phyloP scores from a whole-genome alignment of 805 yeast species.

The Torulaspora franciscae region DNA sequence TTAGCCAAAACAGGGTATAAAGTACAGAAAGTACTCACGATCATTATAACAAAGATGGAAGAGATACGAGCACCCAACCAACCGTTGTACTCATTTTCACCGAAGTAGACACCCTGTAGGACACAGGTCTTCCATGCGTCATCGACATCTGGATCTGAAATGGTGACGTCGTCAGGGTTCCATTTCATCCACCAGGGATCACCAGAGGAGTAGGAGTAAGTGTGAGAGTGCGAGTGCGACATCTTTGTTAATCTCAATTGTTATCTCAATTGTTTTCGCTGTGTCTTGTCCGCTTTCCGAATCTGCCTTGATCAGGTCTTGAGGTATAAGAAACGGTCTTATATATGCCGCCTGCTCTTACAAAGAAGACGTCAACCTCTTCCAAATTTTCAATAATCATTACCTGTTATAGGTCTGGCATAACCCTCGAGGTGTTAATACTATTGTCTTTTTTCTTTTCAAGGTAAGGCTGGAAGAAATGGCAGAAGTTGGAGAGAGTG shows the following conservation, averaged over 20 bases:
- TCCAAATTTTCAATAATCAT: too few species aligned
- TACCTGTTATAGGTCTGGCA: too few species aligned
- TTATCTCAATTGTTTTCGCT: background rate
- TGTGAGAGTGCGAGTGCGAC: too few species aligned
- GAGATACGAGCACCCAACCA: slow-evolving; percentile 47
- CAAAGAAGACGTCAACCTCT: too few species aligned
- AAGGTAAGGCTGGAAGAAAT: too few species aligned
- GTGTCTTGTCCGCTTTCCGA: background rate
- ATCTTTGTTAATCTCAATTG: background rate
- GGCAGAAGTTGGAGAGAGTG: too few species aligned
- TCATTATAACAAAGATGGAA: slow-evolving; percentile 55
- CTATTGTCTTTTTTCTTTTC: too few species aligned
- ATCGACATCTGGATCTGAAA: slow-evolving; percentile 28
- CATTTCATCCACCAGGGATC: slow-evolving; percentile 21
- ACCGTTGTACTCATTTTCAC: slow-evolving; percentile 42
- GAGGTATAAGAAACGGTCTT: too few species aligned
- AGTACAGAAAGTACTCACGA: slow-evolving; percentile 44
- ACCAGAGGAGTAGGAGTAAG: background rate
- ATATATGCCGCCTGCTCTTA: too few species aligned
- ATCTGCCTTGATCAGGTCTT: too few species aligned
- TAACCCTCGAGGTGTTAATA: too few species aligned
- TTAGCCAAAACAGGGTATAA: slow-evolving; percentile 44
- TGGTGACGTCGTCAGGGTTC: slow-evolving; percentile 29
- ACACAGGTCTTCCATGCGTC: slow-evolving; percentile 42
- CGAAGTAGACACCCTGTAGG: slow-evolving; percentile 39